Conservation (phyloP, 2,329 filamentous ascomycete species). For the Byssochlamys sp. region DNA sequence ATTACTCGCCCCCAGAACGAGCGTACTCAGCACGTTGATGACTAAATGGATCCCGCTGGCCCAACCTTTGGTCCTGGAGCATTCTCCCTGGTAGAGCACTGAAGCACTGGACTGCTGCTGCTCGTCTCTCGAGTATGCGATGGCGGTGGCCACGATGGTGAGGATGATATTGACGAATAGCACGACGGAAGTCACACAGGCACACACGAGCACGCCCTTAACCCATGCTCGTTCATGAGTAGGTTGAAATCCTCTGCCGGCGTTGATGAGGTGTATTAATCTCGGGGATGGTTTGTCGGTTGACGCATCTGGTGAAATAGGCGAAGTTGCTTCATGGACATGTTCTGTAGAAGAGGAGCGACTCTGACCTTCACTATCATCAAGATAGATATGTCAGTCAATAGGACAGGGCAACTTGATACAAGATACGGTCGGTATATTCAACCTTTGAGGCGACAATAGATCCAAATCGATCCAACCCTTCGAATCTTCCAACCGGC, state of each 20-base stretch:
- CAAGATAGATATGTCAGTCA: too few relatives aligned
- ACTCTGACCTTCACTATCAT: too few relatives aligned
- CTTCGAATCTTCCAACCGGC: too few relatives aligned
- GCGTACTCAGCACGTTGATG: constrained; percentile 8
- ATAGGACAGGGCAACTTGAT: too few relatives aligned
- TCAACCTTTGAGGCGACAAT: too few relatives aligned
- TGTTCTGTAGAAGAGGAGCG: background rate
- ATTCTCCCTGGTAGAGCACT: constrained; percentile 6
- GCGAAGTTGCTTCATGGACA: background rate
- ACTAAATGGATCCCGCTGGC: constrained; percentile 1
- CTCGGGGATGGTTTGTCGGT: background rate
- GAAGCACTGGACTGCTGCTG: background rate
- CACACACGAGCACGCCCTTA: constrained; percentile 1
- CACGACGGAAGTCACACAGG: constrained; percentile 2
- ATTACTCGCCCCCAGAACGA: constrained; percentile 13
- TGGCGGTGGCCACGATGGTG: background rate
- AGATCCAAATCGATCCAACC: too few relatives aligned
- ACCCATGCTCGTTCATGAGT: background rate
- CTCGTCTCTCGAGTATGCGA: background rate
- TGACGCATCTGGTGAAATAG: background rate
- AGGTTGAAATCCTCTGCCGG: background rate
- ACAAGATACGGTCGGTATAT: too few relatives aligned
- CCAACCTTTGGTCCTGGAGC: constrained; percentile 2
- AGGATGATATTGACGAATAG: constrained; percentile 7
- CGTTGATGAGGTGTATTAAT: background rate